phyloP scores from a whole-genome alignment of 495 filamentous ascomycete genomes.

The Trichoderma reesei region DNA sequence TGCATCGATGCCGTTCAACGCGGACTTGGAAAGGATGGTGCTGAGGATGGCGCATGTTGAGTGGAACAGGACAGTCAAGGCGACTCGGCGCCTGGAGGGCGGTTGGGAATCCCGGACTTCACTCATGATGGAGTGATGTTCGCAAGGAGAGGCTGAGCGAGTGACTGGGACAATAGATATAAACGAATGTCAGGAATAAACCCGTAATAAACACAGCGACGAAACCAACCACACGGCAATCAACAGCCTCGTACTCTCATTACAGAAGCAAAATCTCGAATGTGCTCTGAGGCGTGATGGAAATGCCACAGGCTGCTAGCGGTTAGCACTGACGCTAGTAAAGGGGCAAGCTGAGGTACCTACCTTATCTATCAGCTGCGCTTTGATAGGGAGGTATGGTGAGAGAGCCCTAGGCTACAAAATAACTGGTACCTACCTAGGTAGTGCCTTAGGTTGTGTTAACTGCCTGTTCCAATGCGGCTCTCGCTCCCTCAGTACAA shows the following conservation, averaged over 20 bases:
- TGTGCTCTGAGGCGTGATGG: not conserved
- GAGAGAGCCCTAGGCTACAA: too few species aligned
- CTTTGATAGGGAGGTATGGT: too few species aligned
- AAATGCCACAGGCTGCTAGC: not conserved
- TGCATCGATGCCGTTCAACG: slow-evolving; percentile 14
- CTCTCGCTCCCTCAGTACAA: too few species aligned
- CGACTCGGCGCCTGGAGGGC: slow-evolving; percentile 11
- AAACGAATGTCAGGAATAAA: not conserved
- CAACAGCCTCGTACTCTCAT: not conserved
- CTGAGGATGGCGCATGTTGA: slow-evolving; percentile 17
- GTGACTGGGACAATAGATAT: not conserved
- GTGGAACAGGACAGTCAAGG: slow-evolving; percentile 16
- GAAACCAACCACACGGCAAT: not conserved
- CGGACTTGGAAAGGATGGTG: slow-evolving; percentile 18
- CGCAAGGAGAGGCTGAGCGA: not conserved
- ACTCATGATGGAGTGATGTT: not conserved
- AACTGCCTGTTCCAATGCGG: too few species aligned
- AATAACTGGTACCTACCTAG: too few species aligned
- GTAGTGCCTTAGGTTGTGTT: too few species aligned
- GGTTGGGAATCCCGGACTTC: not conserved
- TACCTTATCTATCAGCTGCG: not conserved
- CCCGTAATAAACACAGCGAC: not conserved
- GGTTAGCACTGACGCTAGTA: not conserved
- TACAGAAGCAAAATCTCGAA: not conserved
- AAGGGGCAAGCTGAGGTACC: not conserved